Percentiles rank a stretch among this genome's conserved stretches.
These are phyloP conservation scores for Choanephora cucurbitarum DNA, from an alignment of 371 early-diverging fungal species.

Conservation along the genomic window DNA sequence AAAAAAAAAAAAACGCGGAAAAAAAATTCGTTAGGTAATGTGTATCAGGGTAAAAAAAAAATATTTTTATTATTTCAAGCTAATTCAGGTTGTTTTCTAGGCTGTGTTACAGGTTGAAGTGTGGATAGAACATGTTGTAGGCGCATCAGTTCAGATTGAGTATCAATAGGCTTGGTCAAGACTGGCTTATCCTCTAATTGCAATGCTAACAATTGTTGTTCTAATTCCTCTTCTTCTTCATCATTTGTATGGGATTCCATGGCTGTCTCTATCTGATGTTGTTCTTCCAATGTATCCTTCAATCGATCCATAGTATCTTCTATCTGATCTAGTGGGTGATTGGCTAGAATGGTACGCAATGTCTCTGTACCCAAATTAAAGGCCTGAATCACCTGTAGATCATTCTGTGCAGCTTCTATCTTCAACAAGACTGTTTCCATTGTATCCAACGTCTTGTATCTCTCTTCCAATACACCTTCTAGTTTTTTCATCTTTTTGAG, in stretches of 20 bases:
- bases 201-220: conserved; percentile 9
- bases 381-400: conserved; percentile 49
- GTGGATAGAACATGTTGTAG: conserved; percentile 16
- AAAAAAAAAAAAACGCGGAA: no score
- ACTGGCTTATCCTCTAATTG: background rate
- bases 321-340: conserved; percentile 40
- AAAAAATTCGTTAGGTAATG: no score
- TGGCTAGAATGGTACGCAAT: conserved; percentile 30
- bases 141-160: conserved; percentile 16
- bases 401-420: conserved; percentile 55
- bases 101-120: background rate
- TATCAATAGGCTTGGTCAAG: conserved; percentile 16
- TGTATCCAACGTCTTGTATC: conserved; percentile 50
- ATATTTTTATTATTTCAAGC: no score
- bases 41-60: no score
- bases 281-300: conserved; percentile 54
- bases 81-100: background rate
- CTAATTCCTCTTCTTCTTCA: conserved; percentile 12
- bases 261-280: conserved; percentile 53
- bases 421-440: conserved; percentile 56
- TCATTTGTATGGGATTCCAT: conserved; percentile 17
- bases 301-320: conserved; percentile 52
- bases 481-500: conserved; percentile 46
- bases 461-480: conserved; percentile 38
- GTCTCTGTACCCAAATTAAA: conserved; percentile 55